These are phyloP conservation scores for Sarcomyxa edulis DNA, from an alignment of 768 basidiomycete genomes.

Conservation along the genomic window DNA sequence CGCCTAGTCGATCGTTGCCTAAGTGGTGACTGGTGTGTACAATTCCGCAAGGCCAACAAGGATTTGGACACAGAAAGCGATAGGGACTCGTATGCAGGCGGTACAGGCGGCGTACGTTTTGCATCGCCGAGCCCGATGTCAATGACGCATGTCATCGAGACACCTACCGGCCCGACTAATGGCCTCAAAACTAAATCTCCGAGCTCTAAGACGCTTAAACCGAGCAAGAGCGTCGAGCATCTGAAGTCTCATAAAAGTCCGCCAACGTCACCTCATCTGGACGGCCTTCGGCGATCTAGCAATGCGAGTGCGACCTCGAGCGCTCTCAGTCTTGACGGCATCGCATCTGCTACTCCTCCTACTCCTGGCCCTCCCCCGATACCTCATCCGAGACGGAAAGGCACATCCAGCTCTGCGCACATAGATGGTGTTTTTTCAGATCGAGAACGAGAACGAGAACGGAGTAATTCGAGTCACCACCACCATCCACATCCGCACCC, in stretches of 20 bases:
- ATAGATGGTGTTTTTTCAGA: not conserved
- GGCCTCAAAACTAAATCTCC: too few relatives aligned
- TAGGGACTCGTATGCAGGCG: constrained; percentile 6
- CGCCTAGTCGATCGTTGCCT: constrained; percentile 92
- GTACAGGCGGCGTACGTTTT: constrained; percentile 9
- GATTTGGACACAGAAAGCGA: constrained; percentile 9
- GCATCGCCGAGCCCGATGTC: not conserved
- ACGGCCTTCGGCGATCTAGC: constrained; percentile 29
- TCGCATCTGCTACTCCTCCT: constrained; percentile 18
- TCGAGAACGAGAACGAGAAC: not conserved
- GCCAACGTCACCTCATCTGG: constrained; percentile 27
- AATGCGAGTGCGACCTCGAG: too few relatives aligned
- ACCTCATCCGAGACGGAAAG: constrained; percentile 10
- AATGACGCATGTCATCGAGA: not conserved
- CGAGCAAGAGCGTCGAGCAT: constrained; percentile 64
- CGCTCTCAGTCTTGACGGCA: constrained; percentile 18
- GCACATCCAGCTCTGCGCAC: constrained; percentile 3
- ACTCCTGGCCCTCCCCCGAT: constrained; percentile 10
- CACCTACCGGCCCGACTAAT: too few relatives aligned
- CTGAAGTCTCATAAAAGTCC: constrained; percentile 28
- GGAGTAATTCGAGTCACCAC: not conserved
- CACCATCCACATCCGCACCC: not conserved
- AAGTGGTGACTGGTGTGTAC: constrained; percentile 79
- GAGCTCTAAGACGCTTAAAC: constrained; percentile 51
- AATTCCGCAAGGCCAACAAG: constrained; percentile 46